phyloP scores from a whole-genome alignment of 768 basidiomycete species.

The Hysterangium stoloniferum region DNA sequence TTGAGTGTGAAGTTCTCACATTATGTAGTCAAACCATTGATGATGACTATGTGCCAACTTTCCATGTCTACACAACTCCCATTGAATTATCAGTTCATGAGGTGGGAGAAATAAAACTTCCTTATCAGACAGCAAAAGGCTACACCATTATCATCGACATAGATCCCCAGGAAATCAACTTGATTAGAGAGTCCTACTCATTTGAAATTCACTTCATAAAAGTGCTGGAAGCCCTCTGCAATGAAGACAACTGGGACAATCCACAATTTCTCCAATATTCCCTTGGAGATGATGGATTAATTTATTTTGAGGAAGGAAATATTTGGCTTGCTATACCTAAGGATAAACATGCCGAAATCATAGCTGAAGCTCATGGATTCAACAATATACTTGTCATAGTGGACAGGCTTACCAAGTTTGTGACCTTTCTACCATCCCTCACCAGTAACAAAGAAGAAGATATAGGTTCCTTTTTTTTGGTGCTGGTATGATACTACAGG shows the following conservation, averaged over 20 bases:
- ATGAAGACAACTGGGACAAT: slow-evolving; percentile 4
- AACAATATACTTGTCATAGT: too few relatives aligned
- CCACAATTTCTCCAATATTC: slow-evolving; percentile 12
- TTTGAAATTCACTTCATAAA: neutral
- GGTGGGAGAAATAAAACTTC: slow-evolving; percentile 3
- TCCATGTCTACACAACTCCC: too few relatives aligned
- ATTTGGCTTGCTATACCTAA: slow-evolving; percentile 12
- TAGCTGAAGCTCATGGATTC: slow-evolving; percentile 9
- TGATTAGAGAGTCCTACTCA: neutral
- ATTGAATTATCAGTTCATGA: too few relatives aligned
- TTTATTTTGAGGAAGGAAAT: slow-evolving; percentile 2
- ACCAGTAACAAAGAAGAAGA: too few relatives aligned
- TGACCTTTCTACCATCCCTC: too few relatives aligned
- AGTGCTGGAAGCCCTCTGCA: neutral
- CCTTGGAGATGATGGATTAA: slow-evolving; percentile 9
- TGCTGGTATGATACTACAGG: too few relatives aligned
- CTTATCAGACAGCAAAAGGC: slow-evolving; percentile 1
- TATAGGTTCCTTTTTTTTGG: too few relatives aligned
- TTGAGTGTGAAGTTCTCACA: too few relatives aligned
- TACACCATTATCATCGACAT: neutral
- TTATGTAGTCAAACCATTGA: too few relatives aligned
- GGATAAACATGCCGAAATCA: neutral
- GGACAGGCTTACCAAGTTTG: too few relatives aligned
- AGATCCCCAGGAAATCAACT: neutral
- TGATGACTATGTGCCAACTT: too few relatives aligned